Evolutionary conservation across 2,329 filamentous ascomycete species (phyloP).

Genomic region (Pyricularia sp.): DNA sequence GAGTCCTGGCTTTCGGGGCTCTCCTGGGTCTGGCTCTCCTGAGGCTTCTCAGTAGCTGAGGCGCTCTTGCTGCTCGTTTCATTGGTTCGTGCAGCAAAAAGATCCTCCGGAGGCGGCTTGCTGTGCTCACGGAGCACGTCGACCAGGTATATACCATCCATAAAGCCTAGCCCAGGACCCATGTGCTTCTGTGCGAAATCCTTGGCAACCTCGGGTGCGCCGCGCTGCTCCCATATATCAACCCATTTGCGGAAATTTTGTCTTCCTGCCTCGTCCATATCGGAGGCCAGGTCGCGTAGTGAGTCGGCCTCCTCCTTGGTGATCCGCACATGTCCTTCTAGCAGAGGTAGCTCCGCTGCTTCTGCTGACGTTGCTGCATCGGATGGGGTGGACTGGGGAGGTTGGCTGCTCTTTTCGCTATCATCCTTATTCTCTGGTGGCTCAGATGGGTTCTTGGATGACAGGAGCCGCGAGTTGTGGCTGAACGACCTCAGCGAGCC

Average conservation of each 20-base stretch:
- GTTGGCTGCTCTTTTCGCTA: background rate
- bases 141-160: background rate
- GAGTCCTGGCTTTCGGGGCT: background rate
- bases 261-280: background rate
- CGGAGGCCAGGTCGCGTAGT: background rate
- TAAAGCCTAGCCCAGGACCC: background rate
- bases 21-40: background rate
- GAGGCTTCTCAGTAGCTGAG: background rate
- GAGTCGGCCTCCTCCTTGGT: background rate
- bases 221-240: background rate
- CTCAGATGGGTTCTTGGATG: constrained; percentile 1
- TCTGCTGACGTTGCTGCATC: constrained; percentile 8
- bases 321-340: background rate
- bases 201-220: background rate
- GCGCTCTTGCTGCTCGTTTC: background rate
- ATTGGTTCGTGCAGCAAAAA: background rate
- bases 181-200: background rate
- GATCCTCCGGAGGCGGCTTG: background rate
- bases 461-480: constrained; percentile 7
- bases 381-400: background rate
- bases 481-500: constrained; percentile 2
- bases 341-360: background rate
- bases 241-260: background rate
- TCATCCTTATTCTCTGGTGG: constrained; percentile 1
- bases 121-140: background rate